phyloP scores from a whole-genome alignment of 179 eudicot species.

The Actinidia polygama region DNA sequence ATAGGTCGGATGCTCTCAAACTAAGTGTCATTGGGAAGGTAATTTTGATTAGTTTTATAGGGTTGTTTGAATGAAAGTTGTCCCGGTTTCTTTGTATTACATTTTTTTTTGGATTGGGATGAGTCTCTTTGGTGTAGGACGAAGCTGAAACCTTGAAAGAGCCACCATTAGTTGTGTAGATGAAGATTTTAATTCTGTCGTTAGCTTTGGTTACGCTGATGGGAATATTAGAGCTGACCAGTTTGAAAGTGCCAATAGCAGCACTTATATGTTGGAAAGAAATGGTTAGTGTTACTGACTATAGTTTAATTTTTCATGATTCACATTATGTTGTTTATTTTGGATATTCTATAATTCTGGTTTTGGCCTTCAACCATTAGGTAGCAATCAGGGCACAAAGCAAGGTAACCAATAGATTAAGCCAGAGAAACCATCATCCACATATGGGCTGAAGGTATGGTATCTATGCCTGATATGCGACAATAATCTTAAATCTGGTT shows the following conservation, averaged over 20 bases:
- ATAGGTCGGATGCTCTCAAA: constrained; percentile 54
- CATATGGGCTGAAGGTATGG: constrained; percentile 47
- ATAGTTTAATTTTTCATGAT: background rate
- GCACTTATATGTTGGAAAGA: constrained; percentile 34
- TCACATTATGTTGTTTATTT: background rate
- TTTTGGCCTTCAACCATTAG: constrained; percentile 35
- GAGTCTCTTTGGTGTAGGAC: constrained; percentile 40
- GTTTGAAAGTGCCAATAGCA: constrained; percentile 36
- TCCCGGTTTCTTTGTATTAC: background rate
- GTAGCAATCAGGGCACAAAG: constrained; percentile 27
- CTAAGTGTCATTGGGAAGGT: constrained; percentile 68
- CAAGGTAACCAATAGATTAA: constrained; percentile 37
- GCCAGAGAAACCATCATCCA: constrained; percentile 25
- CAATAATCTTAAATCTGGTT: too few species aligned
- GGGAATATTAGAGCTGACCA: constrained; percentile 33
- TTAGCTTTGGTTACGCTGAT: constrained; percentile 32
- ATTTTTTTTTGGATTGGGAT: constrained; percentile 9
- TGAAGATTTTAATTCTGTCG: constrained; percentile 42
- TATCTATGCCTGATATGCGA: too few species aligned
- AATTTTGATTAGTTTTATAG: constrained; percentile 18
- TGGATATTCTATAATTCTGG: constrained; percentile 18
- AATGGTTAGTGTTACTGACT: constrained; percentile 52
- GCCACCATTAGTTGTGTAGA: constrained; percentile 74
- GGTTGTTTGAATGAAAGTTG: background rate
- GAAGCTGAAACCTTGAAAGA: constrained; percentile 53